phyloP scores from a whole-genome alignment of 2,329 filamentous ascomycete species.

The Fusarium sp. region DNA sequence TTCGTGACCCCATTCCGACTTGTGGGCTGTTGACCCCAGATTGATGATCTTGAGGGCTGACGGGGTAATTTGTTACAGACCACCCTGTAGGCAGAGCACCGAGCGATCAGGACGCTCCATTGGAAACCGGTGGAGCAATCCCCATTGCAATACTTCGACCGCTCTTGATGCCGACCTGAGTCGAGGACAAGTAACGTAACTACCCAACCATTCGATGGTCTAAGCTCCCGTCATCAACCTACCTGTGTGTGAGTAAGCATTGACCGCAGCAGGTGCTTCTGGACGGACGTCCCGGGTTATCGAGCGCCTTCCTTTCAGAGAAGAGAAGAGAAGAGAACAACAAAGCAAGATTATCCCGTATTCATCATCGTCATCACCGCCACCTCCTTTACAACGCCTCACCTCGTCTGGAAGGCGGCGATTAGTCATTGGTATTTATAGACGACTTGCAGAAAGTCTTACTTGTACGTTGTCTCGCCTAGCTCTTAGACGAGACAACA shows the following conservation, averaged over 20 bases:
- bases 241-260: too few relatives aligned
- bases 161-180: too few relatives aligned
- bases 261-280: too few relatives aligned
- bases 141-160: too few relatives aligned
- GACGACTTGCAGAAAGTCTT: slow-evolving; percentile 1
- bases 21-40: background rate
- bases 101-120: background rate
- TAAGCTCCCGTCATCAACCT: too few relatives aligned
- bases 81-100: background rate
- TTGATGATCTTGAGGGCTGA: slow-evolving; percentile 9
- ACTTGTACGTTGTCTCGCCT: slow-evolving; percentile 6
- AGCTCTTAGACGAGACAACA: slow-evolving; percentile 17
- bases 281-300: too few relatives aligned
- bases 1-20: background rate
- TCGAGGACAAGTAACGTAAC: too few relatives aligned
- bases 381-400: slow-evolving; percentile 7
- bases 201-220: too few relatives aligned
- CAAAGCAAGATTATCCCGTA: slow-evolving; percentile 6
- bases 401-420: background rate
- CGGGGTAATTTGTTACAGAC: background rate
- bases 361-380: slow-evolving; percentile 11
- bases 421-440: slow-evolving; percentile 18
- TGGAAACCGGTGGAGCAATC: background rate
- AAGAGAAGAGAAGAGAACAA: slow-evolving; percentile 5
- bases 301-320: background rate